phyloP scores from a whole-genome alignment of 768 basidiomycete genomes.

The Hygrocybe coccinea region DNA sequence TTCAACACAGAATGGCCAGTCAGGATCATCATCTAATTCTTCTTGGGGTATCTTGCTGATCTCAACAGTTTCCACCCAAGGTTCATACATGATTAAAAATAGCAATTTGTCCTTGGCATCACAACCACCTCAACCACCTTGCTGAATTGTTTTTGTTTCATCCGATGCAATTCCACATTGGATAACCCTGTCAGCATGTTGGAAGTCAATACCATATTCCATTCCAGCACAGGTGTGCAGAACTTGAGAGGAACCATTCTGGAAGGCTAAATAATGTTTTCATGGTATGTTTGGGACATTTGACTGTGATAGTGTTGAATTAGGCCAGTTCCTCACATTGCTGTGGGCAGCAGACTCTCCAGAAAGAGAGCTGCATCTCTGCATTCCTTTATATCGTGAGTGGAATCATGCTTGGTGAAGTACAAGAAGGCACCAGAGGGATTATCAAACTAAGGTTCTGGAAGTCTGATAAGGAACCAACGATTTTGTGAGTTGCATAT shows the following conservation, averaged over 20 bases:
- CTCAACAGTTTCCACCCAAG: conserved; percentile 11
- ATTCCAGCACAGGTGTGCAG: conserved; percentile 14
- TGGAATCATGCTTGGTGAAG: conserved; percentile 6
- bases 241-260: conserved; percentile 12
- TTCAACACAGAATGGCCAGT: neutral
- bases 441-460: conserved; percentile 27
- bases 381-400: conserved; percentile 4
- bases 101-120: neutral
- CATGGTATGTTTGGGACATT: conserved; percentile 26
- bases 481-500: conserved; percentile 25
- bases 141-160: conserved; percentile 11
- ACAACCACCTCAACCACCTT: conserved; percentile 18
- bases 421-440: neutral
- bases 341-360: conserved; percentile 9
- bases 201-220: conserved; percentile 20
- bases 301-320: conserved; percentile 24
- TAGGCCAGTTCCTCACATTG: conserved; percentile 9
- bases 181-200: conserved; percentile 15
- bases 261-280: conserved; percentile 17
- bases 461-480: conserved; percentile 14
- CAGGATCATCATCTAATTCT: conserved; percentile 2
- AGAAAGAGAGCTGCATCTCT: conserved; percentile 9
- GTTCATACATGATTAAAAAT: conserved; percentile 19
- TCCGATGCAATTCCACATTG: conserved; percentile 15
- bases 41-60: neutral